phyloP scores from a whole-genome alignment of 805 yeast species.

The Pichia cephalocereana region DNA sequence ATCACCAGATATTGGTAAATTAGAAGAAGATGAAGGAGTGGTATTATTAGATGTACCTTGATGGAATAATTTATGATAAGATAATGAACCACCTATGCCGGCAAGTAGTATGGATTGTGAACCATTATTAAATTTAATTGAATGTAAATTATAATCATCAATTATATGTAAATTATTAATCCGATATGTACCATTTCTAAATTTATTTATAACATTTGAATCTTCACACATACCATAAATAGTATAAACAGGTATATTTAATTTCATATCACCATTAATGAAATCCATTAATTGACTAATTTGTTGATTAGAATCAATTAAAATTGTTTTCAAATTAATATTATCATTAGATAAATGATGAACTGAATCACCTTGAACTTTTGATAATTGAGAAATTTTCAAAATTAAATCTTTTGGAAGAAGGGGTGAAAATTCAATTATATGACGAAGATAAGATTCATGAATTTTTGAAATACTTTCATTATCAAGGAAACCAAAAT shows the following conservation, averaged over 20 bases:
- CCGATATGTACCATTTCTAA: slow-evolving; percentile 42
- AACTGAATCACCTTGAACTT: slow-evolving; percentile 33
- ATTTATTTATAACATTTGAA: slow-evolving; percentile 53
- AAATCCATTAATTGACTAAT: slow-evolving; percentile 25
- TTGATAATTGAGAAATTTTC: slow-evolving; percentile 43
- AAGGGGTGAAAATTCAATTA: slow-evolving; percentile 58
- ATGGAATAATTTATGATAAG: slow-evolving; percentile 59
- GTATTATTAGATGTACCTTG: slow-evolving; percentile 41
- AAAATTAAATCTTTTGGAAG: slow-evolving; percentile 40
- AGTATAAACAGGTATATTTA: slow-evolving; percentile 61
- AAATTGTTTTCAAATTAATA: slow-evolving; percentile 26
- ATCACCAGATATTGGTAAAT: slow-evolving; percentile 47
- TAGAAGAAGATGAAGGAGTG: not conserved
- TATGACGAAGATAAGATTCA: slow-evolving; percentile 51
- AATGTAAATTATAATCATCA: slow-evolving; percentile 46
- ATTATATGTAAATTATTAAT: slow-evolving; percentile 52
- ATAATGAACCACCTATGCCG: slow-evolving; percentile 67
- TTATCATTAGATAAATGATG: slow-evolving; percentile 30
- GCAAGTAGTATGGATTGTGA: slow-evolving; percentile 45
- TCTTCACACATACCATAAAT: slow-evolving; percentile 75
- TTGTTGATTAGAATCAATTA: slow-evolving; percentile 4
- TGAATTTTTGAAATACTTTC: slow-evolving; percentile 45
- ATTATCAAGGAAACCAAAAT: slow-evolving; percentile 65
- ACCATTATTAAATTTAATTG: slow-evolving; percentile 28
- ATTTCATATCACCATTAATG: slow-evolving; percentile 32